Evolutionary conservation across 2,329 filamentous ascomycete genomes (phyloP).

Genomic region (Curvularia sp.): DNA sequence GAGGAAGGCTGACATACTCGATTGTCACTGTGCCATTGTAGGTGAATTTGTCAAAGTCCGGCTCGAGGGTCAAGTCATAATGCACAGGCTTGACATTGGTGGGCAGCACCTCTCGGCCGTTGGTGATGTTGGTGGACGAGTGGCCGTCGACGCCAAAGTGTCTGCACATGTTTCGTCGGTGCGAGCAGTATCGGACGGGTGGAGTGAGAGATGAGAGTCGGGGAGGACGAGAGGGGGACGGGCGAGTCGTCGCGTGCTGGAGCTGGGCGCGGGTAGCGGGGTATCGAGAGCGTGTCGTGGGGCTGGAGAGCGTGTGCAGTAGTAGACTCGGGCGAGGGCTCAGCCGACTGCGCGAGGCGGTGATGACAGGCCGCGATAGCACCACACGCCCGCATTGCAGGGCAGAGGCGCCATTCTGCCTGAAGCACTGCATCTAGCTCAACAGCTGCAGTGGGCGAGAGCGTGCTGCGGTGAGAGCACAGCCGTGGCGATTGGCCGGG

Average conservation of each 20-base stretch:
- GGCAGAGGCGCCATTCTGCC: constrained; percentile 38
- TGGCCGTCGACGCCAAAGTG: constrained; percentile 63
- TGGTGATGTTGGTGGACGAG: constrained; percentile 65
- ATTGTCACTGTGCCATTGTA: constrained; percentile 86
- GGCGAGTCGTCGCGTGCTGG: constrained; percentile 30
- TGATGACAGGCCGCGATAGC: constrained; percentile 22
- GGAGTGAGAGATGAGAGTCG: constrained; percentile 31
- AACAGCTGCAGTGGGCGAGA: constrained; percentile 7
- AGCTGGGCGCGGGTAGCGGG: constrained; percentile 36
- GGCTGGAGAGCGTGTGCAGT: constrained; percentile 35
- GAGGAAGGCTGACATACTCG: constrained; percentile 61
- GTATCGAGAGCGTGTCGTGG: constrained; percentile 39
- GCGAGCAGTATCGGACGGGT: constrained; percentile 70
- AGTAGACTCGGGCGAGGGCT: constrained; percentile 32
- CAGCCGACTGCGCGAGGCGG: constrained; percentile 34
- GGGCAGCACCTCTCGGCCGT: constrained; percentile 83
- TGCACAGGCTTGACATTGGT: constrained; percentile 90
- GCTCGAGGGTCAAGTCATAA: constrained; percentile 91
- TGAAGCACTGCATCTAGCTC: constrained; percentile 47
- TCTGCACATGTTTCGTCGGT: constrained; percentile 77
- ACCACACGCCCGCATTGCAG: constrained; percentile 17
- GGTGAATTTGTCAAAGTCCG: constrained; percentile 84
- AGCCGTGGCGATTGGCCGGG: constrained; percentile 32
- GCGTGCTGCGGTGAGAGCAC: constrained; percentile 27
- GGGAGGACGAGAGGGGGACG: constrained; percentile 28